phyloP scores from a whole-genome alignment of 306 rosid genomes.

The Vigna radiata region DNA sequence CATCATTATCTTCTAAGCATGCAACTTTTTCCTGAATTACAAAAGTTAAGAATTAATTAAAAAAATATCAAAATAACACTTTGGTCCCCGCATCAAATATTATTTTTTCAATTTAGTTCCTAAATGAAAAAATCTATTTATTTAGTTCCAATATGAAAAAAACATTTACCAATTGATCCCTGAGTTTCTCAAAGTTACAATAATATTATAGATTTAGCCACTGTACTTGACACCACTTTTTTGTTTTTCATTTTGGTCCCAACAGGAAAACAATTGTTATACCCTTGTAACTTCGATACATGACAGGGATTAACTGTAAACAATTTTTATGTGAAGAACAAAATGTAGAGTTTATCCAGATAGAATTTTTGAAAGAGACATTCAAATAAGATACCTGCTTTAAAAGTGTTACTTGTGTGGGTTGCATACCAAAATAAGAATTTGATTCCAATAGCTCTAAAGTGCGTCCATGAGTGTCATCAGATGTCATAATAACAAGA shows the following conservation, averaged over 20 bases:
- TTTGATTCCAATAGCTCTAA: constrained; percentile 74
- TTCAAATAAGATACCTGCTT: constrained; percentile 72
- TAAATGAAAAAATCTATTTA: background rate
- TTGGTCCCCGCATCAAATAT: background rate
- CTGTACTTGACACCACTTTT: background rate
- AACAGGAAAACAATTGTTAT: background rate
- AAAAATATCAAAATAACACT: background rate
- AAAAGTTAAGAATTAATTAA: constrained; percentile 8
- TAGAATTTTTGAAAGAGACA: constrained; percentile 33
- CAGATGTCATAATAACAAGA: constrained; percentile 93
- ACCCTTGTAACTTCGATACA: background rate
- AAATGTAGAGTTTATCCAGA: constrained; percentile 15
- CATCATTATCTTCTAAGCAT: constrained; percentile 93
- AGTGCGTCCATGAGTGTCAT: constrained; percentile 89
- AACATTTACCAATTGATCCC: background rate
- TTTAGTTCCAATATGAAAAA: background rate
- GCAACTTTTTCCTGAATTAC: constrained; percentile 96
- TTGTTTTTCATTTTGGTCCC: background rate
- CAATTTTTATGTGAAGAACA: background rate
- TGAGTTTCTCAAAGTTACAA: background rate
- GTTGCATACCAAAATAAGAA: constrained; percentile 92
- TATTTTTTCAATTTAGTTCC: background rate
- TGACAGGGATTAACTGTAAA: background rate
- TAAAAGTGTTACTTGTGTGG: constrained; percentile 86
- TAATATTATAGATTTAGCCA: background rate